Base-by-base conservation (phyloP, 2,329 filamentous ascomycete species). In the Cyphellophora attinorum region DNA sequence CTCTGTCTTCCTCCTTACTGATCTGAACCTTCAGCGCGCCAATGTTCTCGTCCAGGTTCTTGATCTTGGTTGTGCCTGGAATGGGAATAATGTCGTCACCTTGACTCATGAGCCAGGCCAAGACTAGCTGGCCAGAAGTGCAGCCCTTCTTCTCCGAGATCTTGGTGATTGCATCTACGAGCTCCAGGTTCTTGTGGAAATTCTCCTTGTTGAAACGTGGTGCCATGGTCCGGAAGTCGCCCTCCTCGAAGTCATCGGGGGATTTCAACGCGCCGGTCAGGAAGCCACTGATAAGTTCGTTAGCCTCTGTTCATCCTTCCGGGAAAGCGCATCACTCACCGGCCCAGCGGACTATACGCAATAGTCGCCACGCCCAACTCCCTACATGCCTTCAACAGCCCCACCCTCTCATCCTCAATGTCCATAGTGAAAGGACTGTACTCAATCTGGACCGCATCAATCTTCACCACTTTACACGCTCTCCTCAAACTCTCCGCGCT, bases 91-190 rank as follows among this genome's bases (percentile, higher is more conserved):
- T 27, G 13, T 75, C 65, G 80, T 79, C 25, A 19, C 72, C 72
- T 46, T 80, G 74, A 3, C 67, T 67, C 43, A 77, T 47, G 37
- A 81, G 46, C 76, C 77, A 82, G 0, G 76, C 76, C 17, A 81
- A 58, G 2, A 72, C 68, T 19, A 83, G 50, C 50, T 83, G 70
- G 2, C 62, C 64, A 0, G 72, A 46, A 0, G 76, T 76, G 29
- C 61, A 64, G 3, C 59, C 64, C 55, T 81, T 79, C 41, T 56
- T 60, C 27, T 63, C 55, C 0, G 72, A 74, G 5, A 79, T 48
- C 4, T 49, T 57, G 3, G 40, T 42, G 56, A 79, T 60, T 11
- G 55, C 53, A 29, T 70, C 65, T 8, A 74, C 68, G 5, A 78
- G 52, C 45, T 63, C 58, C 10, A 75, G 45, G 47, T 79, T 79